Conservation (phyloP, 208 protist genomes). For the Leishmania tropica region DNA sequence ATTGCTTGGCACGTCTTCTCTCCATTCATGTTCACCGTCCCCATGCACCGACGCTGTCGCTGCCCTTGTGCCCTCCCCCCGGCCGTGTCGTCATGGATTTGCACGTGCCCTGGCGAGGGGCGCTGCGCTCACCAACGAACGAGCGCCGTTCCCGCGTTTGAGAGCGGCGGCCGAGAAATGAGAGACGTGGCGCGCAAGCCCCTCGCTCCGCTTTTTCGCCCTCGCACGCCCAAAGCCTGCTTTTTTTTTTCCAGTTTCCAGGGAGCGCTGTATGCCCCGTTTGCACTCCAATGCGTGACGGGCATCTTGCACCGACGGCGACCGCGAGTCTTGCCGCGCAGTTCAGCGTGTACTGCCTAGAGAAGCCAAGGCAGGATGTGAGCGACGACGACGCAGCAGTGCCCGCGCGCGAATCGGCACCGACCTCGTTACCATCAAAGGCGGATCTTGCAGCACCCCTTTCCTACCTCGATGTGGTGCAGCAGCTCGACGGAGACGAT, state of each 20-base stretch:
- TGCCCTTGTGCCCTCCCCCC: neutral
- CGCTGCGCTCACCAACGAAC: neutral
- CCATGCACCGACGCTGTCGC: neutral
- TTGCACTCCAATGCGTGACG: neutral
- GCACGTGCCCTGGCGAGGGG: neutral
- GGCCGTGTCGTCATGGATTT: neutral
- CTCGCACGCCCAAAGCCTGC: neutral
- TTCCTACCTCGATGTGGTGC: conserved; percentile 21
- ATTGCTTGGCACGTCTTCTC: neutral
- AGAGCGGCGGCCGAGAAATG: neutral
- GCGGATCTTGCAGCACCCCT: neutral
- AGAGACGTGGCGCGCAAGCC: neutral
- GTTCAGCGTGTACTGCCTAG: conserved; percentile 9
- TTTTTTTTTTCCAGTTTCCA: neutral
- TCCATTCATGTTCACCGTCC: neutral
- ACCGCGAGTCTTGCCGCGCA: neutral
- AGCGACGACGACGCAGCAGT: neutral
- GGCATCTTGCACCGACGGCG: neutral
- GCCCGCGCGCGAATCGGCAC: neutral
- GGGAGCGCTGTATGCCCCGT: neutral
- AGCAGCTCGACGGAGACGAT: conserved; percentile 6
- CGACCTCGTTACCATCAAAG: neutral
- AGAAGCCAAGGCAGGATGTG: conserved; percentile 3
- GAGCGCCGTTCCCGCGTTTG: neutral
- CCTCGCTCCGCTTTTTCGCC: neutral